Base-by-base conservation (phyloP, 2,329 filamentous ascomycete species). In the Pseudocercospora vitis region DNA sequence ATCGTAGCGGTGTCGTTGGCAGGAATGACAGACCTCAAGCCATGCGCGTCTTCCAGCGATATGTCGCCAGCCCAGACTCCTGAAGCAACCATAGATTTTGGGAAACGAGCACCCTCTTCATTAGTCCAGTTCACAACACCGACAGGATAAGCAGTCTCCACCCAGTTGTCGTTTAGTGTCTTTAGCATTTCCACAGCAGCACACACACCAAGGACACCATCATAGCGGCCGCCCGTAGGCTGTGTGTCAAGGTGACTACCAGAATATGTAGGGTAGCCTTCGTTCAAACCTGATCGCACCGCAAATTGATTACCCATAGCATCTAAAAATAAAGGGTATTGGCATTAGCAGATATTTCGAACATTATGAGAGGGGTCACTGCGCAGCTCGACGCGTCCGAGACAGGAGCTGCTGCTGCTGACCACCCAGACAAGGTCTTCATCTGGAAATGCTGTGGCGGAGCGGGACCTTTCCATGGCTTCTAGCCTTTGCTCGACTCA, bases 241-340 rank as follows among this genome's bases (percentile, higher is more conserved):
- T 81, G 77, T 3, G 77, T 79, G 57, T 81, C 78, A 3, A 80
- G 67, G 68, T 91, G 87, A 18, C 47, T 59, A 9, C 62, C 60
- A 26, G 61, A 61, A 39, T 62, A 66, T 2, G 60, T 62, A 11
- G 78, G 84, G 1, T 39, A 53, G 39, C 81, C 80, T 21, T 81
- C 76, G 14, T 77, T 73, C 48, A 79, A 73, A 1, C 88, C 88
- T 2, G 83, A 80, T 2, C 85, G 79, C 3, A 89, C 76, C 0
- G 88, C 87, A 66, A 92, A 94, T 56, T 87, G 87, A 61, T 92
- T 94, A 16, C 88, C 88, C 82, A 92, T 91, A 21, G 81, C 76
- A 66, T 94, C n/a, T n/a, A n/a, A n/a, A n/a, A n/a, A n/a, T n/a
- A n/a, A n/a, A n/a, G n/a, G n/a, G n/a, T n/a, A n/a, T n/a, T n/a